phyloP scores from a whole-genome alignment of 257 asterid genomes.

The Solanum pinnatisectum region DNA sequence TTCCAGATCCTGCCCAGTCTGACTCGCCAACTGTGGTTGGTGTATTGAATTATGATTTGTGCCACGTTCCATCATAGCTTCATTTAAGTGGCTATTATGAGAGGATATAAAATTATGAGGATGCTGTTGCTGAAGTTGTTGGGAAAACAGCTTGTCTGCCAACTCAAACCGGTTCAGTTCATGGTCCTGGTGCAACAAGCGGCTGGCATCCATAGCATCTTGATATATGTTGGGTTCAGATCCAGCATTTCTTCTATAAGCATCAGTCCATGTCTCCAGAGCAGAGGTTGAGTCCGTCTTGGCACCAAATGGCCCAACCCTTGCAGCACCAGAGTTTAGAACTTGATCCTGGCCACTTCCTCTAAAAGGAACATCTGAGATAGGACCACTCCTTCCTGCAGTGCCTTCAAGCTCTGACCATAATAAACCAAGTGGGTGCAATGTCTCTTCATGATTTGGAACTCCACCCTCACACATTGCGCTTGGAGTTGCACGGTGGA shows the following conservation, averaged over 20 bases:
- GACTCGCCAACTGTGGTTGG: slow-evolving; percentile 49
- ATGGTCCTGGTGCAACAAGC: slow-evolving; percentile 38
- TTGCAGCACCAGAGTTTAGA: slow-evolving; percentile 37
- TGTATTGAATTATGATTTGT: slow-evolving; percentile 44
- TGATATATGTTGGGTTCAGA: slow-evolving; percentile 48
- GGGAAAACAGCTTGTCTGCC: slow-evolving; percentile 55
- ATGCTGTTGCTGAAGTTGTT: slow-evolving; percentile 50
- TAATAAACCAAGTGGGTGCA: slow-evolving; percentile 67
- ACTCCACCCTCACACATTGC: slow-evolving; percentile 30
- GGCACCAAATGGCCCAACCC: slow-evolving; percentile 33
- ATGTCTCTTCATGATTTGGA: slow-evolving; percentile 34
- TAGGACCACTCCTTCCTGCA: slow-evolving; percentile 40
- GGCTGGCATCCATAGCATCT: slow-evolving; percentile 41
- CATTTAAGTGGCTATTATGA: slow-evolving; percentile 47
- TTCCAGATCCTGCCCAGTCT: slow-evolving; percentile 51
- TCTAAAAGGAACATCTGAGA: slow-evolving; percentile 16
- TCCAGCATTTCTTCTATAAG: slow-evolving; percentile 33
- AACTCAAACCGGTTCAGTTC: slow-evolving; percentile 44
- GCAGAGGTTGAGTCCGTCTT: slow-evolving; percentile 30
- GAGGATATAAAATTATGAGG: slow-evolving; percentile 44
- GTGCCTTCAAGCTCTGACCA: slow-evolving; percentile 94
- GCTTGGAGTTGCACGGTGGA: slow-evolving; percentile 17
- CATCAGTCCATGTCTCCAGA: slow-evolving; percentile 54
- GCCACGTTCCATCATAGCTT: slow-evolving; percentile 41
- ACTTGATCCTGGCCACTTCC: slow-evolving; percentile 35